Evolutionary conservation across 441 rosid species (phyloP), one percentile per base, ranked within the genome.

Genomic region (Bocquillonia castaneifolia): DNA sequence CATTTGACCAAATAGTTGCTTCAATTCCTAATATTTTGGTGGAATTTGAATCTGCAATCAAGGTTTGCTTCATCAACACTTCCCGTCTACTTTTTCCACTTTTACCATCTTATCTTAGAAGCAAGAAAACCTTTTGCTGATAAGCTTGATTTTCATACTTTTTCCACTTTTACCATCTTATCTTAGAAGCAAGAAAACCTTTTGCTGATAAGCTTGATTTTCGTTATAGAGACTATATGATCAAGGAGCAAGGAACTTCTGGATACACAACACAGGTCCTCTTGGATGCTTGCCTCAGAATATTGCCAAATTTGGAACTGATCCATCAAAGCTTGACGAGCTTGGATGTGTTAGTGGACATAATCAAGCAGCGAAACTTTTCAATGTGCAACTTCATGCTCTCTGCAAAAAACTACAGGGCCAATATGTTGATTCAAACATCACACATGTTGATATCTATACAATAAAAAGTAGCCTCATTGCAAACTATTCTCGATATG

Each of bases 241-340:
- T 23, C 82, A 88, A 84, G 97, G 94, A 48, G 97, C 82, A 1
- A 86, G 92, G 70, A 85, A 88, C 67, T 86, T 94, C 28, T 94
- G 97, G 99, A 81, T 91, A 65, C 99, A 94, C 77, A 91, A 87
- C 77, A 90, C 99, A 1, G 96, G 96, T 50, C 97, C 97, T 55
- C 88, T 94, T 3, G 97, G 99, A 69, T 91, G 99, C 85, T 79
- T 94, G 71, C 32, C 96, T 68, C 94, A 90, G 78, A 94, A 94
- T 70, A 81, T 94, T 55, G 96, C 85, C 0, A 90, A 81, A 72
- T 94, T 94, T 10, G 99, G 97, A 58, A 83, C 81, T n/a, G 92
- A 91, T 77, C 73, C 84, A 67, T 76, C 91, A 36, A 91, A 84
- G 73, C 97, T 94, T 59, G 99, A 91, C 66, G 90, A 86, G 66